These are phyloP conservation scores for Boletus insuetus DNA, from an alignment of 768 basidiomycete genomes.

Conservation along the genomic window DNA sequence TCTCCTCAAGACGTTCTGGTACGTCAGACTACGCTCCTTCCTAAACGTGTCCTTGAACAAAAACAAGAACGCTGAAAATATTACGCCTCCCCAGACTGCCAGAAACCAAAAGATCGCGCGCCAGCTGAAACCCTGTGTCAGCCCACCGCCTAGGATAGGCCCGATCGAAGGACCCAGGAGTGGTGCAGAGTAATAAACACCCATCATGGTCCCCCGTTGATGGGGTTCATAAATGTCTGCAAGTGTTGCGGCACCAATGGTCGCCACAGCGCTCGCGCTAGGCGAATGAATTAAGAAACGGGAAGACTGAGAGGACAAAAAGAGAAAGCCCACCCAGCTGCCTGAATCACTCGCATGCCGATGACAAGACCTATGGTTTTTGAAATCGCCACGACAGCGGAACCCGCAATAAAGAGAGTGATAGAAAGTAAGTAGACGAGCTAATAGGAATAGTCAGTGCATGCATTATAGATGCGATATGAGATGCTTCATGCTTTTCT, in stretches of 20 bases:
- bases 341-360: conserved; percentile 66
- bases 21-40: conserved; percentile 75
- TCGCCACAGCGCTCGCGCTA: conserved; percentile 65
- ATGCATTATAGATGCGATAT: too few species aligned
- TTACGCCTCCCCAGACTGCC: conserved; percentile 55
- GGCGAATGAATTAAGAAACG: not conserved
- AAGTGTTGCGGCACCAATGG: conserved; percentile 68
- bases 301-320: not conserved
- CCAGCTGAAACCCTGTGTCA: conserved; percentile 73
- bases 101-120: conserved; percentile 86
- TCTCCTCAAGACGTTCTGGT: conserved; percentile 62
- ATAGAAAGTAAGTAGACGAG: conserved; percentile 57
- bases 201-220: conserved; percentile 77
- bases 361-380: conserved; percentile 57
- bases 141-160: conserved; percentile 65
- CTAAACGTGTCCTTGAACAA: conserved; percentile 85
- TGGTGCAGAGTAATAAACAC: conserved; percentile 77
- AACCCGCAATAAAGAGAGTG: conserved; percentile 51
- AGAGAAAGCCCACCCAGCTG: conserved; percentile 50
- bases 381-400: conserved; percentile 56
- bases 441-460: too few species aligned
- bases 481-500: conserved; percentile 56
- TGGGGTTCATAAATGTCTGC: conserved; percentile 78
- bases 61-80: conserved; percentile 57
- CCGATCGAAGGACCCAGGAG: conserved; percentile 71